Conservation (phyloP, 1,284 basidiomycete species). For the Coniferiporia sulphurascens region DNA sequence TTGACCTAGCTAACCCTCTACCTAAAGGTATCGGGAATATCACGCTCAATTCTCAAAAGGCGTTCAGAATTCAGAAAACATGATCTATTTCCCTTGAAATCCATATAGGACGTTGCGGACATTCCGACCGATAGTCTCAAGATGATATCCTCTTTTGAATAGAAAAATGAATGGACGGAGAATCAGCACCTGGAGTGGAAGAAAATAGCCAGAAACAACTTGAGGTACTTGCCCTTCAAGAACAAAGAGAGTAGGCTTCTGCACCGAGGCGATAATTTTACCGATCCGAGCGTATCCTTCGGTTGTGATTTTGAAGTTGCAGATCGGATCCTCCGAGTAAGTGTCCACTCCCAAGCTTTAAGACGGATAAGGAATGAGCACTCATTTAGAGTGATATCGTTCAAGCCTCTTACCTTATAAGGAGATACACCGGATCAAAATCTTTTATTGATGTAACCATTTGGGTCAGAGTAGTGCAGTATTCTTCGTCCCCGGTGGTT, state of each 20-base stretch:
- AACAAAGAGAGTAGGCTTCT: slow-evolving; percentile 30
- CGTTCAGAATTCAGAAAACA: neutral
- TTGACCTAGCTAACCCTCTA: no score
- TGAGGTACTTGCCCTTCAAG: slow-evolving; percentile 33
- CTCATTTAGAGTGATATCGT: neutral
- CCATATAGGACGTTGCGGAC: slow-evolving; percentile 26
- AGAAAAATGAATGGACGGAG: neutral
- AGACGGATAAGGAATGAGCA: neutral
- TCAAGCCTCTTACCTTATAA: slow-evolving; percentile 29
- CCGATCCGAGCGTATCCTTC: slow-evolving; percentile 31
- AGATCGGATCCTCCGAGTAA: slow-evolving; percentile 32
- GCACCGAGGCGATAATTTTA: slow-evolving; percentile 24
- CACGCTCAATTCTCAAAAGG: no score
- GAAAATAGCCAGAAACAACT: no score
- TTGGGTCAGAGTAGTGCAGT: slow-evolving; percentile 24
- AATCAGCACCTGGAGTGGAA: neutral
- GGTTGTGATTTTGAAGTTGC: slow-evolving; percentile 30
- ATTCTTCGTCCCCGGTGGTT: slow-evolving; percentile 27
- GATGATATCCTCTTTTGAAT: slow-evolving; percentile 27
- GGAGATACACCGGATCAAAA: slow-evolving; percentile 26
- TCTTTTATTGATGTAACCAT: slow-evolving; percentile 24
- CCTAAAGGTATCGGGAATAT: no score
- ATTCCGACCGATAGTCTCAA: slow-evolving; percentile 26
- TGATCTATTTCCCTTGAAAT: slow-evolving; percentile 16
- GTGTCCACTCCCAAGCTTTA: slow-evolving; percentile 35